Base-by-base conservation (phyloP, 2,329 filamentous ascomycete species). In the Pyrenochaeta sp. region DNA sequence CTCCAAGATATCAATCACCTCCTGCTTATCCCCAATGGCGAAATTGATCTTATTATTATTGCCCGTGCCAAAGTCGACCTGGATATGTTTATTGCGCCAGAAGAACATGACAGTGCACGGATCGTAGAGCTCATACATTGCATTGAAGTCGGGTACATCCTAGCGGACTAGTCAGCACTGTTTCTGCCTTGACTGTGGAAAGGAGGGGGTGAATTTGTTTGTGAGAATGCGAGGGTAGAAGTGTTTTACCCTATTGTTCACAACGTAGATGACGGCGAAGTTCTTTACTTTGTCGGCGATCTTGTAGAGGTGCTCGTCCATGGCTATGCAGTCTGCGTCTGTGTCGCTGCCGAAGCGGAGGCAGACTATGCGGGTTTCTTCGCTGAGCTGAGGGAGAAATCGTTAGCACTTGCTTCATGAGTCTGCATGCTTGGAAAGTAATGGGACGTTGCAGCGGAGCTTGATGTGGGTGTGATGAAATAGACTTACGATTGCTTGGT, bases 41-140 rank as follows among this genome's bases (percentile, higher is more conserved):
- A 91, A 96, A 74, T 96, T 97, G 65, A 97, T 82, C 77, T 97
- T 97, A 77, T 97, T 97, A 77, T 97, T 97, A 80, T 98, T 96
- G 64, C 94, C 94, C 1, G 94, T 97, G 41, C 94, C 66, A 37
- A 63, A 66, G 39, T 68, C 64, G 18, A 63, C 56, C 15, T 60
- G 56, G 32, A 68, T 66, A 10, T 66, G 66, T 31, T 67, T 69
- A 49, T 69, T 68, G 15, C 93, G 87, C 81, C 91, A 96, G 82
- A 96, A 96, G 81, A 90, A 95, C 90, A 97, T 96, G 75, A 97
- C 87, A 2, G 93, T 95, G 79, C 92, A 91, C 1, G 91, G 87
- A 72, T 97, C 90, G 80, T 93, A 92, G 14, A 92, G 81, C 74
- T 91, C 69, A 81, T 97, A 97, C 93, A 97, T 97, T 68, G 88